Conservation (phyloP, 1,139 yeast genomes). For the Lodderomyces parapsilosis region DNA sequence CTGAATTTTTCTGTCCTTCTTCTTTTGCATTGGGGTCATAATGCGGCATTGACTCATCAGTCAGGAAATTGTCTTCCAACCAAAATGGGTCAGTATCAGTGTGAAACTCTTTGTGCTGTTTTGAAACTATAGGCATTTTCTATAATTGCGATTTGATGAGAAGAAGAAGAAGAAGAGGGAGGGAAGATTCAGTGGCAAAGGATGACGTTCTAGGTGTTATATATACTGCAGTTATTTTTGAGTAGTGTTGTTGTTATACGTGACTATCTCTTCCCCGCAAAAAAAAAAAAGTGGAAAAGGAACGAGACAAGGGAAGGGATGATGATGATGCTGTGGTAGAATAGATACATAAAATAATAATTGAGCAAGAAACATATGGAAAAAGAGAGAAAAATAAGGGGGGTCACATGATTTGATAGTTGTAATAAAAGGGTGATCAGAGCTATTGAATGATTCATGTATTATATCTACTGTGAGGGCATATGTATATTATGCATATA, state of each 20-base stretch:
- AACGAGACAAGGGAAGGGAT: not conserved
- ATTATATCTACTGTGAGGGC: no score
- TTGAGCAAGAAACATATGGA: no score
- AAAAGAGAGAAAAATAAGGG: no score
- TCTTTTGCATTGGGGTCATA: constrained; percentile 5
- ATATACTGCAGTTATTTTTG: not conserved
- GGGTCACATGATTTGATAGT: no score
- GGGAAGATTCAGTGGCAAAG: no score
- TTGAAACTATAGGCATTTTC: constrained; percentile 1
- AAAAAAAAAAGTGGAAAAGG: not conserved
- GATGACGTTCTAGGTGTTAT: no score
- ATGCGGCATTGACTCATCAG: constrained; percentile 7
- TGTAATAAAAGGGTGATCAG: no score
- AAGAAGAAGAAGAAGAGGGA: no score
- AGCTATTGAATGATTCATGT: no score
- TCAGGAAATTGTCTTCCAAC: constrained; percentile 7
- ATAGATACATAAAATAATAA: no score
- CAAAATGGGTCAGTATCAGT: constrained; percentile 4
- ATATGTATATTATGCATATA: not conserved
- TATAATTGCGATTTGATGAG: not conserved
- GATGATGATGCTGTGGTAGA: no score
- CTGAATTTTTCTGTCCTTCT: not conserved
- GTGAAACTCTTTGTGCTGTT: not conserved
- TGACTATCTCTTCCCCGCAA: not conserved
- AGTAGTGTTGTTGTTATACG: not conserved